Conservation (phyloP, 768 basidiomycete genomes). For the Podaxis mareebaensis region DNA sequence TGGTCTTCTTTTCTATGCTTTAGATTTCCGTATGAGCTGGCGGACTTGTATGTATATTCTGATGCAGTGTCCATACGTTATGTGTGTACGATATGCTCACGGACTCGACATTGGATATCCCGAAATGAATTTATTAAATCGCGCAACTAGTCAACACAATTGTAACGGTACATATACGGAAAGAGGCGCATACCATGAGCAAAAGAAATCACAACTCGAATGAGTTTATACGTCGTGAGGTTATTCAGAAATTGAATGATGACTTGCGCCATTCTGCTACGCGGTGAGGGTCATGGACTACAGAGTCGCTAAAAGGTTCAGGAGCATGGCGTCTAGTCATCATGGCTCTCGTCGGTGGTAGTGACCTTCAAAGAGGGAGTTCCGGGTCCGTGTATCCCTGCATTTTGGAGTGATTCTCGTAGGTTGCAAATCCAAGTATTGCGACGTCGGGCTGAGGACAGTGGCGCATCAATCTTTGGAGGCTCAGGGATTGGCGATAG, state of each 20-base stretch:
- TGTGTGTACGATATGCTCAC: too few species aligned
- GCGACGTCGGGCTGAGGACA: not conserved
- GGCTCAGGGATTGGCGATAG: not conserved
- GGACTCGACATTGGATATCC: too few species aligned
- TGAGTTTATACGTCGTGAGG: not conserved
- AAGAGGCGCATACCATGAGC: too few species aligned
- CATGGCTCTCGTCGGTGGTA: too few species aligned
- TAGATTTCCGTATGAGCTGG: too few species aligned
- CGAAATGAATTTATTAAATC: too few species aligned
- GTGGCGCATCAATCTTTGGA: not conserved
- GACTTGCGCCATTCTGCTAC: not conserved
- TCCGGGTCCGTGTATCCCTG: not conserved
- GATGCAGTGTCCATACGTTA: too few species aligned
- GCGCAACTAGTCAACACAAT: too few species aligned
- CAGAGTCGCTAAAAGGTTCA: not conserved
- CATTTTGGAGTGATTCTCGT: not conserved
- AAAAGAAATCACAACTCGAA: too few species aligned
- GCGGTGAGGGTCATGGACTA: not conserved
- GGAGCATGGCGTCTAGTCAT: not conserved
- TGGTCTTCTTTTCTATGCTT: too few species aligned
- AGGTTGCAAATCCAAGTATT: conserved; percentile 4
- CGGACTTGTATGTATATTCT: too few species aligned
- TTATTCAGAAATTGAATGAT: not conserved
- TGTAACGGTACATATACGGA: too few species aligned
- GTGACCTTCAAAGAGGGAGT: not conserved